phyloP scores from a whole-genome alignment of 331 rosid genomes.

The Quercus tomentella region DNA sequence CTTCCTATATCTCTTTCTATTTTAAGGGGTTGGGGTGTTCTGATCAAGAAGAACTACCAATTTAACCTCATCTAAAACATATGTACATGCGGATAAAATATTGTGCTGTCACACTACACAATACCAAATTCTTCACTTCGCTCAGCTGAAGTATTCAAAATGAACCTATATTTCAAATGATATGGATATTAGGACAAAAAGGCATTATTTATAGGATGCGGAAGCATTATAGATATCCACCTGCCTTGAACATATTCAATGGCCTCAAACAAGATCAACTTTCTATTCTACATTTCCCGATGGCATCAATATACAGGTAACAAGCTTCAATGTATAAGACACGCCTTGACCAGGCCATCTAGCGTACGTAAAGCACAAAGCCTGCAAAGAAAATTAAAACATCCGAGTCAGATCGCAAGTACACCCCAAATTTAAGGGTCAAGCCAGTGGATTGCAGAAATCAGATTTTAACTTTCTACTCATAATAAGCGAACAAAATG shows the following conservation, averaged over 20 bases:
- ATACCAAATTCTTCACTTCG: slow-evolving; percentile 22
- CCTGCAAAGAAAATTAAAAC: slow-evolving; percentile 37
- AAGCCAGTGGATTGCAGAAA: background rate
- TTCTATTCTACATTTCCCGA: slow-evolving; percentile 45
- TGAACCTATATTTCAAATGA: slow-evolving; percentile 25
- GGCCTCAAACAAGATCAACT: slow-evolving; percentile 41
- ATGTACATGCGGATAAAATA: slow-evolving; percentile 20
- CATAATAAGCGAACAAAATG: background rate
- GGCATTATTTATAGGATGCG: slow-evolving; percentile 30
- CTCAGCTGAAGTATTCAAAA: slow-evolving; percentile 30
- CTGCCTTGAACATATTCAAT: slow-evolving; percentile 26
- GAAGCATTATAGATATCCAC: slow-evolving; percentile 36
- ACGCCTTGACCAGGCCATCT: slow-evolving; percentile 24
- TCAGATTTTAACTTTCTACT: background rate
- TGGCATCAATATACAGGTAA: slow-evolving; percentile 44
- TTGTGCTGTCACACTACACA: slow-evolving; percentile 19
- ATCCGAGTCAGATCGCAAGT: background rate
- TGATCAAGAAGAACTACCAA: background rate
- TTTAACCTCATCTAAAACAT: slow-evolving; percentile 18
- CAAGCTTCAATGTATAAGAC: slow-evolving; percentile 28
- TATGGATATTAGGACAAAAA: slow-evolving; percentile 30
- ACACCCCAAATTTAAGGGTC: background rate
- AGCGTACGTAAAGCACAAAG: slow-evolving; percentile 17
- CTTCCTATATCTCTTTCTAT: background rate
- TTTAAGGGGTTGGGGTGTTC: background rate